A percentile compares a stretch with the other conserved stretches of the same genome.
Conservation (phyloP, 768 basidiomycete species). For the Tephrocybe sp. region DNA sequence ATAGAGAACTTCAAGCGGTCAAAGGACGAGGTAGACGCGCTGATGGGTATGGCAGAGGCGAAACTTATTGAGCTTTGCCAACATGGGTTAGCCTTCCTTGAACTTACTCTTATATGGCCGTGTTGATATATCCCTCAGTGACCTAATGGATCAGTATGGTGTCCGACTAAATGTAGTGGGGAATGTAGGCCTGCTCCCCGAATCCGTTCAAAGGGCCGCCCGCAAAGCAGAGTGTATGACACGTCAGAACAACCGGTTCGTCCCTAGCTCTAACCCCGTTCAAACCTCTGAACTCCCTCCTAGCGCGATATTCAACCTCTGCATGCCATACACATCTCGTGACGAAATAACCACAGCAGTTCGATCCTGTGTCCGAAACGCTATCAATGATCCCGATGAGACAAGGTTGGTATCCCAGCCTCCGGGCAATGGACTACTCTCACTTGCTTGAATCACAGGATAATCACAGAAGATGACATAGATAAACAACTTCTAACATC, state of each 20-base stretch:
- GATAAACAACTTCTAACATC: conserved; percentile 67
- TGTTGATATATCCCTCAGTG: conserved; percentile 41
- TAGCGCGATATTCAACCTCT: conserved; percentile 88
- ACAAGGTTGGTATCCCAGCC: conserved; percentile 8
- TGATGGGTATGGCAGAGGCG: conserved; percentile 82
- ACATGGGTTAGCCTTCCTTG: conserved; percentile 65
- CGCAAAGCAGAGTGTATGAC: conserved; percentile 78
- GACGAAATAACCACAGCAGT: conserved; percentile 91
- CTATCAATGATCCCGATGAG: conserved; percentile 22
- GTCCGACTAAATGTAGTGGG: conserved; percentile 87
- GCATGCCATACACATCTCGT: conserved; percentile 88
- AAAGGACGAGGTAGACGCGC: conserved; percentile 78
- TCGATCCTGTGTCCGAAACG: conserved; percentile 45
- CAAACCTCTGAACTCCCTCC: too few relatives aligned
- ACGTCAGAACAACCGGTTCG: conserved; percentile 64
- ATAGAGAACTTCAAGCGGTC: conserved; percentile 96
- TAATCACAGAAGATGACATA: conserved; percentile 67
- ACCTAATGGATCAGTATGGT: conserved; percentile 77
- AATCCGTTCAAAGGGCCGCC: conserved; percentile 68
- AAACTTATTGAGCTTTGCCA: conserved; percentile 76
- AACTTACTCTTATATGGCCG: not conserved
- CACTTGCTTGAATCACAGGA: conserved; percentile 13
- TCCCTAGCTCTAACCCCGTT: conserved; percentile 5
- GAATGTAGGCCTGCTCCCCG: conserved; percentile 70
- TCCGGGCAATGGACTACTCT: not conserved